Base-by-base conservation (phyloP, 2,329 filamentous ascomycete genomes). In the Sclerotinia spermophila region DNA sequence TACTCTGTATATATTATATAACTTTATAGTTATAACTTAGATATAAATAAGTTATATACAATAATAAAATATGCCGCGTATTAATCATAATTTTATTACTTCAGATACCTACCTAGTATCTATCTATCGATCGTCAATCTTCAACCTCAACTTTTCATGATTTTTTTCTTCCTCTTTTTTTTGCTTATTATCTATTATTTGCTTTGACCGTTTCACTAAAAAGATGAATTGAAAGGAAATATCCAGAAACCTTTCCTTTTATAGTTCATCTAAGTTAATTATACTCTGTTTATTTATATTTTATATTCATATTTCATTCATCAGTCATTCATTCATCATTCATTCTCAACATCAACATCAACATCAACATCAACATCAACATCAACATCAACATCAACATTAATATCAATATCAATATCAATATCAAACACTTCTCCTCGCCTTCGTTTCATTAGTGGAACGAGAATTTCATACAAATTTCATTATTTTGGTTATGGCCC, bases 161-260 rank as follows among this genome's bases (percentile, higher is more conserved):
- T 3, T 27, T 51, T 51, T 1, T 51, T 51, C 48, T 51, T 51
- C 48, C 27, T 51, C 19, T 53, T 27, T 30, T 19, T 44, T 27
- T 33, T 42, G 59, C 58, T 60, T 5, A 40, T 42, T 42, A 17
- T 53, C 19, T 8, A 8, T 59, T 40, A 21, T 21, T 33, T 62
- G 59, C 59, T 62, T 62, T 62, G 59, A 62, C 59, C 40, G 33
- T 45, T 27, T 15, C 27, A 62, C 59, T 40, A 62, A 62, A 62
- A 42, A 62, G 21, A 61, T 61, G 58, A 44, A 38, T 61, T 24
- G n/a, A 61, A n/a, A n/a, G n/a, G n/a, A n/a, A n/a, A n/a, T n/a
- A 53, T 53, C 17, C 27, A 21, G 17, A 45, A 62, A 62, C 11
- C 59, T 45, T 62, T 45, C 27, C 40, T 62, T 62, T 45, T 45